These are phyloP conservation scores for Neofusicoccum parvum DNA, from an alignment of 2,329 filamentous ascomycete species.

Conservation along the genomic window DNA sequence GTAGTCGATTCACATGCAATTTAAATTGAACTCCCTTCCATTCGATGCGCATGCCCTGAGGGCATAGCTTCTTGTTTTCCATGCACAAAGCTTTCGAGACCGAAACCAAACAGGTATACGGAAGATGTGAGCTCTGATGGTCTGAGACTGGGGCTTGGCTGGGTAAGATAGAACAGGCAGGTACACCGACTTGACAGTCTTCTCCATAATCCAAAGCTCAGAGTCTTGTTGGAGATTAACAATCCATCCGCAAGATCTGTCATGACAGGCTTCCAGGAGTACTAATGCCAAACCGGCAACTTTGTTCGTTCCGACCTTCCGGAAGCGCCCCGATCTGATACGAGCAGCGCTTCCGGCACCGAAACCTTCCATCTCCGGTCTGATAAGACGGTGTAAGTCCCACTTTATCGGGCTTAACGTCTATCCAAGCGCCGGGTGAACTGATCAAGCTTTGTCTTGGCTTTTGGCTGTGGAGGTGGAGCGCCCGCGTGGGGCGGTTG, in stretches of 20 bases:
- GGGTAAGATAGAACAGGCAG: background rate
- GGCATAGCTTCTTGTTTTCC: no score
- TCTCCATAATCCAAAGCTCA: background rate
- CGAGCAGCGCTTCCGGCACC: background rate
- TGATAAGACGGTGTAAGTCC: background rate
- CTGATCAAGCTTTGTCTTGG: background rate
- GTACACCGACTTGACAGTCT: background rate
- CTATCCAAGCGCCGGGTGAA: background rate
- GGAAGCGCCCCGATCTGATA: background rate
- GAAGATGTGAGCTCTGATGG: no score
- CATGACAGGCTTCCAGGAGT: background rate
- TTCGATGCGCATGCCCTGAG: no score
- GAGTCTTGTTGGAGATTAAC: background rate
- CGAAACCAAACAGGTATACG: no score
- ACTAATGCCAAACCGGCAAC: background rate
- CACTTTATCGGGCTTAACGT: background rate
- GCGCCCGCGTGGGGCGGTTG: no score
- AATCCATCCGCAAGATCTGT: background rate
- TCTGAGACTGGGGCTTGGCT: no score
- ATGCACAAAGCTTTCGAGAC: no score
- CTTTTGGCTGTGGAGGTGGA: background rate
- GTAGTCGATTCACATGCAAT: no score
- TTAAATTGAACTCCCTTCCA: no score
- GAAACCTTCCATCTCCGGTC: background rate
- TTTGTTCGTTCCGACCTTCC: background rate